A percentile compares a stretch with the other conserved stretches of the same genome.
These are phyloP conservation scores for Termitomyces sp. DNA, from an alignment of 768 basidiomycete species.

Conservation along the genomic window DNA sequence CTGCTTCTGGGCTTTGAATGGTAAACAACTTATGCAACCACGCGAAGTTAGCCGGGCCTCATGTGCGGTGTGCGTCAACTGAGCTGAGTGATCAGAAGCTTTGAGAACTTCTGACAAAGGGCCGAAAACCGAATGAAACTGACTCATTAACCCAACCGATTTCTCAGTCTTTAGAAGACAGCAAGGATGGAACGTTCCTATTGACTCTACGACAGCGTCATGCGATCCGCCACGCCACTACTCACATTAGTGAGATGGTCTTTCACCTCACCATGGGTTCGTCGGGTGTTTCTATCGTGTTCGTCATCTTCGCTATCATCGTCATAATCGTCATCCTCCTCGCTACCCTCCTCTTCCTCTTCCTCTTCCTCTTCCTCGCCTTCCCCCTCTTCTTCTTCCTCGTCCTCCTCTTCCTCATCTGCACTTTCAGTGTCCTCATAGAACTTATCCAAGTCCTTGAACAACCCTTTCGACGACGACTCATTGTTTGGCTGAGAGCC, in stretches of 20 bases:
- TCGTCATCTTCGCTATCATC: neutral
- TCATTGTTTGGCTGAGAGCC: constrained; percentile 28
- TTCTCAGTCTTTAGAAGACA: neutral
- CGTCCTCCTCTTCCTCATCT: constrained; percentile 20
- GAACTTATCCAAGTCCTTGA: constrained; percentile 70
- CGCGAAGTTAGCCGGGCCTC: neutral
- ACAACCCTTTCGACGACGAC: constrained; percentile 35
- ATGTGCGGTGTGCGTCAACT: neutral
- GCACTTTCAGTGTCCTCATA: constrained; percentile 48
- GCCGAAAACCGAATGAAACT: neutral
- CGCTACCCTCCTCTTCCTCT: constrained; percentile 11
- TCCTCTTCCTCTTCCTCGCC: constrained; percentile 24
- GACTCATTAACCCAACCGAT: neutral
- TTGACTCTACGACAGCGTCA: neutral
- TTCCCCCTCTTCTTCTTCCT: constrained; percentile 21
- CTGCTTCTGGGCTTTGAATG: neutral
- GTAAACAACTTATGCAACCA: neutral
- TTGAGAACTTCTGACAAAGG: neutral
- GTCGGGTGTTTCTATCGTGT: neutral
- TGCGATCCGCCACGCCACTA: neutral
- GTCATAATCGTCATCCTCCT: neutral
- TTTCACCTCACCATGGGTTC: neutral
- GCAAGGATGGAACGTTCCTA: neutral
- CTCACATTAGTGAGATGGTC: neutral
- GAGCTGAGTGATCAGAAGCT: neutral